Conservation (phyloP, 1,139 yeast species). For the Debaryomycetaceae sp. region DNA sequence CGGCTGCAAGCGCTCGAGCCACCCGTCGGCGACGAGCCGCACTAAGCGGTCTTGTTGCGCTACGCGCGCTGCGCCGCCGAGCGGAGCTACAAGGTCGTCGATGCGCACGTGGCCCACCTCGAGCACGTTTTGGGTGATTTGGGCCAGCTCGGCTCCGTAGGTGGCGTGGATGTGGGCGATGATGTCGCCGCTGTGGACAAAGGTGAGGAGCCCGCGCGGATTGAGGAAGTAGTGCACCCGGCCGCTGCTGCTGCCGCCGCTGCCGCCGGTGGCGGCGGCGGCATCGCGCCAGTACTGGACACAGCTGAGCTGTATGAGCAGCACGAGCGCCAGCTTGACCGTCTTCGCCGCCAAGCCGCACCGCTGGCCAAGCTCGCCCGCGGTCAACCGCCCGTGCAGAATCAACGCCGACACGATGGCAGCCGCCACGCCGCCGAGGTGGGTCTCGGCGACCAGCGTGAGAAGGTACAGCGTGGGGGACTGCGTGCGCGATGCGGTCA, state of each 20-base stretch:
- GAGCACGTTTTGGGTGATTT: slow-evolving; percentile 67
- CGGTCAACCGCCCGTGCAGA: slow-evolving; percentile 55
- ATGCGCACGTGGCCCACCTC: slow-evolving; percentile 62
- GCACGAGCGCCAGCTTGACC: slow-evolving; percentile 56
- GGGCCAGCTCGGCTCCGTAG: slow-evolving; percentile 51
- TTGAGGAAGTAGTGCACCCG: slow-evolving; percentile 55
- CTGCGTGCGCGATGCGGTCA: too few relatives aligned
- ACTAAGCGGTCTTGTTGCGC: slow-evolving; percentile 34
- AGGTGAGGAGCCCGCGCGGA: slow-evolving; percentile 57
- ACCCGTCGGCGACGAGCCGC: slow-evolving; percentile 50
- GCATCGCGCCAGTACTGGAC: slow-evolving; percentile 48
- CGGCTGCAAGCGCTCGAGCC: slow-evolving; percentile 42
- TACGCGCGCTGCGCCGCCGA: slow-evolving; percentile 24
- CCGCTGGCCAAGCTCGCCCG: slow-evolving; percentile 41
- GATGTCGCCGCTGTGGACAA: slow-evolving; percentile 77
- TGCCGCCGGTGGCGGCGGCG: slow-evolving; percentile 25
- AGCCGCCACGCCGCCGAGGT: slow-evolving; percentile 65
- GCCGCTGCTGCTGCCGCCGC: slow-evolving; percentile 11
- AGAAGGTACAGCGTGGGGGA: slow-evolving; percentile 61
- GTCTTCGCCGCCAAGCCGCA: slow-evolving; percentile 38
- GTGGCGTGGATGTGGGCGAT: slow-evolving; percentile 44
- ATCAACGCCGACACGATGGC: slow-evolving; percentile 49
- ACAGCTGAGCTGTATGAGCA: slow-evolving; percentile 64
- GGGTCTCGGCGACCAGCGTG: slow-evolving; percentile 48
- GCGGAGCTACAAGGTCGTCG: slow-evolving; percentile 47